phyloP scores from a whole-genome alignment of 345 rosid genomes.

The Erysimum cheiranthoides region DNA sequence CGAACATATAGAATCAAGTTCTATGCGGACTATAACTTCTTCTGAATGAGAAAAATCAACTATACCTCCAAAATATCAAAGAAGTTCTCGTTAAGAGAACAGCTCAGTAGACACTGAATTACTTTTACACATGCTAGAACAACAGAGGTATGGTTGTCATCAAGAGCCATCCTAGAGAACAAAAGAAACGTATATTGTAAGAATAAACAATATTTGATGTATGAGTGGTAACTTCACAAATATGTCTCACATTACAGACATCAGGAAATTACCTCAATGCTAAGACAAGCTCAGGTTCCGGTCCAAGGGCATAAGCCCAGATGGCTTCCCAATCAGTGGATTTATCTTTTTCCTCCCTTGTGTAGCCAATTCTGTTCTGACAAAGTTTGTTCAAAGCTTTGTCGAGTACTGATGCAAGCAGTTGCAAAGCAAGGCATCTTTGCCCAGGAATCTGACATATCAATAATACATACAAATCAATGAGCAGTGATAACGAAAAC shows the following conservation, averaged over 20 bases:
- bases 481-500: conserved; percentile 5
- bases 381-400: conserved; percentile 59
- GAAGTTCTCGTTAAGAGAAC: conserved; percentile 65
- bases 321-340: conserved; percentile 86
- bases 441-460: conserved; percentile 80
- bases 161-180: conserved; percentile 77
- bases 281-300: conserved; percentile 92
- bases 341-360: conserved; percentile 35
- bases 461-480: conserved; percentile 19
- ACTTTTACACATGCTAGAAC: conserved; percentile 76
- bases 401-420: conserved; percentile 79
- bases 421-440: conserved; percentile 74
- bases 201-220: conserved; percentile 10
- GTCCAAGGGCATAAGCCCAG: conserved; percentile 95
- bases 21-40: conserved; percentile 8
- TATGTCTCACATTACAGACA: conserved; percentile 19
- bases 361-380: conserved; percentile 55
- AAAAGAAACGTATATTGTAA: conserved; percentile 25
- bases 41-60: conserved; percentile 21
- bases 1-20: conserved; percentile 25
- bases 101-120: conserved; percentile 69
- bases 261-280: conserved; percentile 67
- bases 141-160: conserved; percentile 84
- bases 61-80: conserved; percentile 78
- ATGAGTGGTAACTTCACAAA: conserved; percentile 28